These are phyloP conservation scores for Phytophthora aleatoria DNA, from an alignment of 352 stramenopile species.

Conservation along the genomic window DNA sequence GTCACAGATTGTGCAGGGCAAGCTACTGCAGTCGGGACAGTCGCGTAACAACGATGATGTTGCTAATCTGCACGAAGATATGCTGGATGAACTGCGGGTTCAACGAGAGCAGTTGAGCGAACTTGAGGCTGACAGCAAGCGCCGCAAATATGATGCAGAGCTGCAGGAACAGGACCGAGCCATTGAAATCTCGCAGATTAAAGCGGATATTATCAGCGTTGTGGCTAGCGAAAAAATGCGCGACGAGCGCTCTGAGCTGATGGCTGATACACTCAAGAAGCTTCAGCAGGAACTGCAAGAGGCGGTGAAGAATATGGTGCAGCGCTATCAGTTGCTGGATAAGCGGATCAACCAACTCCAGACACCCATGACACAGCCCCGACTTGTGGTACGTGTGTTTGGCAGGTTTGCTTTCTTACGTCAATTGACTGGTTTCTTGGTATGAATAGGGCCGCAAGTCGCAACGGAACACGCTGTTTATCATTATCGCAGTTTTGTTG, in stretches of 20 bases:
- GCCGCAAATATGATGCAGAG: slow-evolving; percentile 75
- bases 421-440: slow-evolving; percentile 4
- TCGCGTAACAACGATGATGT: slow-evolving; percentile 68
- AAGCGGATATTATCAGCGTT: slow-evolving; percentile 71
- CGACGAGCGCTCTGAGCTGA: slow-evolving; percentile 68
- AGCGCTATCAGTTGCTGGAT: slow-evolving; percentile 65
- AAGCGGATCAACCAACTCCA: slow-evolving; percentile 67
- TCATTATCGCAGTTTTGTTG: slow-evolving; percentile 35
- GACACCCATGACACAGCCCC: slow-evolving; percentile 41
- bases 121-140: slow-evolving; percentile 71
- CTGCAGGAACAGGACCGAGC: slow-evolving; percentile 74
- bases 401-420: neutral
- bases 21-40: slow-evolving; percentile 47
- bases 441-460: slow-evolving; percentile 37
- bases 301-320: slow-evolving; percentile 51
- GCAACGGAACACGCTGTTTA: slow-evolving; percentile 26
- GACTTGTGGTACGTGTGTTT: slow-evolving; percentile 46
- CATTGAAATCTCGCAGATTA: slow-evolving; percentile 80
- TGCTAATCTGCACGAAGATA: slow-evolving; percentile 64
- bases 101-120: slow-evolving; percentile 77
- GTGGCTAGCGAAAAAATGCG: slow-evolving; percentile 67
- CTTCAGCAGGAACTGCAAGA: slow-evolving; percentile 69
- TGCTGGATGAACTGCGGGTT: slow-evolving; percentile 74
- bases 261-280: slow-evolving; percentile 62
- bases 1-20: slow-evolving; percentile 77